Evolutionary conservation across 805 yeast genomes (phyloP), one percentile per base, ranked within the genome.

Genomic region (Ogataea dorogensis): DNA sequence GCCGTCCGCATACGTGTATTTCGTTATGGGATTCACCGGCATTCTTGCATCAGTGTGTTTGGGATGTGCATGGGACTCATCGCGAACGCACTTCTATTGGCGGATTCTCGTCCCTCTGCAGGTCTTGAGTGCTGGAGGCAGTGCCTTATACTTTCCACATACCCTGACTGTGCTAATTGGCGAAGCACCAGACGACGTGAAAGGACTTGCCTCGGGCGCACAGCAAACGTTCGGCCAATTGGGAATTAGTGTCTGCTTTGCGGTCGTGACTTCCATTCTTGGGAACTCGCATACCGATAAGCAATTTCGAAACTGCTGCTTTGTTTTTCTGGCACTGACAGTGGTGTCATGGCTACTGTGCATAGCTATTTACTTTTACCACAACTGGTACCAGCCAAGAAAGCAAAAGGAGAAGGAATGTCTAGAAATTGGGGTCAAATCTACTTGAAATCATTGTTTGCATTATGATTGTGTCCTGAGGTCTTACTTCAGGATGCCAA

Each of bases 121-220:
- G 65, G 61, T 5, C 35, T 40, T 37, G 8, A 12, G 24, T n/a
- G 17, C 42, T 9, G 24, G 28, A 17, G 57, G 59, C 2, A 38
- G 46, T 2, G 57, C 58, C 20, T 36, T 58, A 4, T 63, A 50
- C 44, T 58, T 58, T 43, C 46, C 61, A 11, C 47, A 58, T 7
- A 56, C 53, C 28, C 37, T 58, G 30, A 58, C 51, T 25, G 49
- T 57, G 10, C 44, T 60, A n/a, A 49, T 40, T 19, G 62, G 27
- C 40, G 52, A 27, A 31, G 56, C 70, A 5, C 71, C 72, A 1
- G 33, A 48, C 3, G 59, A 63, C 24, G 44, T 60, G 17, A 69
- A 64, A 34, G 70, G 69, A 7, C 57, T 64, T 12, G 64, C 63
- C 5, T 44, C 63, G 7, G 72, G 70, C 3, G 36, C 64, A 4